Conservation (phyloP, 768 basidiomycete genomes). For the Boletellus sp. region DNA sequence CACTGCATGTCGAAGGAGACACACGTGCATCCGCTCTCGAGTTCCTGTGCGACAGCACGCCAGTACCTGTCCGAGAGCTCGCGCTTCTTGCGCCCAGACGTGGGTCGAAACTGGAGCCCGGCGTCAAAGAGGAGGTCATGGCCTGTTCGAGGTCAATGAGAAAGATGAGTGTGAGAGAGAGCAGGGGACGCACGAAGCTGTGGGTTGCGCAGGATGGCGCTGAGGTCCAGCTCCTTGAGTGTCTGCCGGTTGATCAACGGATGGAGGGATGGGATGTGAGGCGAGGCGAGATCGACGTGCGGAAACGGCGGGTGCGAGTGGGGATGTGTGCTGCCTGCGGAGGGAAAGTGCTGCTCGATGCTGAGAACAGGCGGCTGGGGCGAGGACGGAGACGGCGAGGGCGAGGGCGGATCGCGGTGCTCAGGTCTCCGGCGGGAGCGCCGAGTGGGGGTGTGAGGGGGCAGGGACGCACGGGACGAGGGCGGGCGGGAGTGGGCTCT, state of each 20-base stretch:
- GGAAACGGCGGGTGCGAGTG: conserved; percentile 29
- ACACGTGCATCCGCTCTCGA: conserved; percentile 81
- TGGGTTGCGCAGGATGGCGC: conserved; percentile 82
- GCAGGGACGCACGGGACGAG: too few relatives aligned
- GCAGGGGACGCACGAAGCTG: conserved; percentile 70
- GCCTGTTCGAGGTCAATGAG: conserved; percentile 40
- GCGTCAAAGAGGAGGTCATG: conserved; percentile 90
- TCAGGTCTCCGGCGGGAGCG: conserved; percentile 29
- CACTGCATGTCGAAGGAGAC: conserved; percentile 65
- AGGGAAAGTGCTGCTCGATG: conserved; percentile 24
- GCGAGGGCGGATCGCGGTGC: conserved; percentile 27
- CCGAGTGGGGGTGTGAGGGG: conserved; percentile 26
- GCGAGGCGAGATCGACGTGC: conserved; percentile 40
- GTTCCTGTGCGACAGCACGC: conserved; percentile 74
- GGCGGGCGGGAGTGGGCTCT: conserved; percentile 13
- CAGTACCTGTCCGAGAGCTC: conserved; percentile 80
- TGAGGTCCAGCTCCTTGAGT: conserved; percentile 80
- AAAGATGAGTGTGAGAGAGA: not conserved
- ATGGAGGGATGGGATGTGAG: conserved; percentile 62
- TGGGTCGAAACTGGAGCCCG: conserved; percentile 77
- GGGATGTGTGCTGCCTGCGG: conserved; percentile 24
- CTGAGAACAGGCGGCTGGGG: conserved; percentile 17
- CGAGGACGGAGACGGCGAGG: conserved; percentile 23
- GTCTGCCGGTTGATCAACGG: conserved; percentile 83
- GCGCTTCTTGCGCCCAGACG: conserved; percentile 67